Conservation (phyloP, 768 basidiomycete genomes). For the Termitomyces sp. region DNA sequence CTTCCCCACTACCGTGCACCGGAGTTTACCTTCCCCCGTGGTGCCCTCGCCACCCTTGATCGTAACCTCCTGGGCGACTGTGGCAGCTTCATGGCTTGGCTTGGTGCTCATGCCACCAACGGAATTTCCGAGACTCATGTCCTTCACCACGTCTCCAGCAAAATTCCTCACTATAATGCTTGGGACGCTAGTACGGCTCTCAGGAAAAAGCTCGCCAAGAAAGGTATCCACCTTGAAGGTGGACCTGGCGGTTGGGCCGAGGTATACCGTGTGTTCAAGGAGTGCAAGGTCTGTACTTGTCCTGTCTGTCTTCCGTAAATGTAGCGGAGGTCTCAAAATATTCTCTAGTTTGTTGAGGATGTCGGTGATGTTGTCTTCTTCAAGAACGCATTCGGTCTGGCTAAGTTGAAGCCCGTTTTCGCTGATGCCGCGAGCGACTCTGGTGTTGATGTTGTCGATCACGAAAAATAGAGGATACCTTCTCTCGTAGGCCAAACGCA, state of each 20-base stretch:
- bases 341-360: conserved; percentile 80
- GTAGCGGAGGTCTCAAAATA: neutral
- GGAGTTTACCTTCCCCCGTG: conserved; percentile 91
- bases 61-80: conserved; percentile 74
- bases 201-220: conserved; percentile 64
- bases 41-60: conserved; percentile 89
- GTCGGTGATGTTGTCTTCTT: conserved; percentile 88
- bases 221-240: conserved; percentile 62
- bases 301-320: neutral
- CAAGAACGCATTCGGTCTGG: conserved; percentile 82
- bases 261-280: conserved; percentile 68
- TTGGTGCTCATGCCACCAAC: conserved; percentile 81
- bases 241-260: conserved; percentile 77
- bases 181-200: conserved; percentile 90
- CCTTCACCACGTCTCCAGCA: conserved; percentile 86
- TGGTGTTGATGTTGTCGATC: conserved; percentile 42
- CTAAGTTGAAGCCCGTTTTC: conserved; percentile 62
- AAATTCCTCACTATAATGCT: conserved; percentile 94
- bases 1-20: conserved; percentile 90
- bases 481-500: conserved; percentile 1
- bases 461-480: conserved; percentile 27
- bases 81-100: conserved; percentile 76
- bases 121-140: conserved; percentile 96
- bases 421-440: conserved; percentile 54
- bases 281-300: conserved; percentile 58